phyloP scores from a whole-genome alignment of 768 basidiomycete genomes.

The Tremella mesenterica region DNA sequence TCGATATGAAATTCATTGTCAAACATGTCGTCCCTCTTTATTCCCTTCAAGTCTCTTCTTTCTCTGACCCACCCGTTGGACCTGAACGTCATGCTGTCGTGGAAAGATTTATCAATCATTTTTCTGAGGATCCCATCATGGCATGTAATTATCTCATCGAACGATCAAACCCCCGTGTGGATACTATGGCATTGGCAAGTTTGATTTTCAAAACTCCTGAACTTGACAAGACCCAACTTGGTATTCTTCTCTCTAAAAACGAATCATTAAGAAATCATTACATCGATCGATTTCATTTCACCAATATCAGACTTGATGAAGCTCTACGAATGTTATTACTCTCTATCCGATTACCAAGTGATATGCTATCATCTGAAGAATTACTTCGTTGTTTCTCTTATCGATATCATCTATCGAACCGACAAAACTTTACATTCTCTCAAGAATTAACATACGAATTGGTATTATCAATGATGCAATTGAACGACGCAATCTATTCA shows the following conservation, averaged over 20 bases:
- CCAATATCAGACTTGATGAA: conserved; percentile 72
- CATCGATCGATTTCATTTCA: conserved; percentile 78
- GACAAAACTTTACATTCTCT: conserved; percentile 65
- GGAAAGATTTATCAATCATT: conserved; percentile 66
- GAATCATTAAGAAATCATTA: conserved; percentile 71
- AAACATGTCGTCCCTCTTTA: conserved; percentile 76
- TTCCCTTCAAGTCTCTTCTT: conserved; percentile 37
- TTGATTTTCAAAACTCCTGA: conserved; percentile 74
- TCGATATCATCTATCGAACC: conserved; percentile 86
- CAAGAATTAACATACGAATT: conserved; percentile 21
- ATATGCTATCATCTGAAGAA: conserved; percentile 53
- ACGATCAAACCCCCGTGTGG: conserved; percentile 55
- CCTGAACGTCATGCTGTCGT: conserved; percentile 58
- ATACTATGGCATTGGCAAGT: conserved; percentile 60
- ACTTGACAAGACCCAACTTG: conserved; percentile 70
- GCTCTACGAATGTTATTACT: conserved; percentile 83
- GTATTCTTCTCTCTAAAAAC: conserved; percentile 67
- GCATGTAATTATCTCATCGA: conserved; percentile 66
- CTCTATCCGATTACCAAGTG: conserved; percentile 60
- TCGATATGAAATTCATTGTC: conserved; percentile 72
- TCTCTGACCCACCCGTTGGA: conserved; percentile 6
- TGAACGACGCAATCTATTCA: conserved; percentile 74
- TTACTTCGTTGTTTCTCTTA: conserved; percentile 75
- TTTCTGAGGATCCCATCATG: conserved; percentile 66
- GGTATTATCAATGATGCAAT: conserved; percentile 49